phyloP scores from a whole-genome alignment of 306 rosid species.

The Acacia crassicarpa region DNA sequence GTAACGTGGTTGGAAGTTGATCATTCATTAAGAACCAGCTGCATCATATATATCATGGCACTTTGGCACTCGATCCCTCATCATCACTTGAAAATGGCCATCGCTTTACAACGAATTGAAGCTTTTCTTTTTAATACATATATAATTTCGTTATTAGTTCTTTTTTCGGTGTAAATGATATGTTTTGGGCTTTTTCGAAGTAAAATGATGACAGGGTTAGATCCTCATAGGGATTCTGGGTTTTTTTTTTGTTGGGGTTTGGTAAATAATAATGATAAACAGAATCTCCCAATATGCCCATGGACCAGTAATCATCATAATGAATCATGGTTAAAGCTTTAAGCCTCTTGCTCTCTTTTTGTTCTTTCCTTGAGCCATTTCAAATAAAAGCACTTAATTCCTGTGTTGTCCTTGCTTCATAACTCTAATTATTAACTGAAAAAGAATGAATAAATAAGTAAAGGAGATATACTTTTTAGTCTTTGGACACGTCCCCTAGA shows the following conservation, averaged over 20 bases:
- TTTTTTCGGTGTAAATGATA: not conserved
- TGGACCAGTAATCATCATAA: conserved; percentile 34
- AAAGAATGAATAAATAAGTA: conserved; percentile 24
- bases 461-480: conserved; percentile 30
- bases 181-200: not conserved
- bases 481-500: conserved; percentile 37
- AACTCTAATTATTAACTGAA: conserved; percentile 29
- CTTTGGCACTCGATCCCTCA: not conserved
- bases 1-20: not conserved
- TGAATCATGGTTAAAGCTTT: not conserved
- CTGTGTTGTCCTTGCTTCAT: conserved; percentile 15
- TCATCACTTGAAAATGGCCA: conserved; percentile 9
- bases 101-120: conserved; percentile 10
- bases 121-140: not conserved
- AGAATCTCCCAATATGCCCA: conserved; percentile 32
- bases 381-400: conserved; percentile 15
- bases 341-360: conserved; percentile 19
- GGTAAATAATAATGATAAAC: conserved; percentile 40
- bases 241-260: conserved; percentile 28
- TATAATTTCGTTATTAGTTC: not conserved
- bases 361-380: not conserved
- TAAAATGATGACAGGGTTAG: conserved; percentile 15
- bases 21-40: not conserved
- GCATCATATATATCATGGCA: not conserved
- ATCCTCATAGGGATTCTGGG: conserved; percentile 26